A percentile compares a stretch with the other conserved stretches of the same genome.
These are phyloP conservation scores for Scedosporium aurantiacum DNA, from an alignment of 2,329 filamentous ascomycete genomes.

Conservation along the genomic window DNA sequence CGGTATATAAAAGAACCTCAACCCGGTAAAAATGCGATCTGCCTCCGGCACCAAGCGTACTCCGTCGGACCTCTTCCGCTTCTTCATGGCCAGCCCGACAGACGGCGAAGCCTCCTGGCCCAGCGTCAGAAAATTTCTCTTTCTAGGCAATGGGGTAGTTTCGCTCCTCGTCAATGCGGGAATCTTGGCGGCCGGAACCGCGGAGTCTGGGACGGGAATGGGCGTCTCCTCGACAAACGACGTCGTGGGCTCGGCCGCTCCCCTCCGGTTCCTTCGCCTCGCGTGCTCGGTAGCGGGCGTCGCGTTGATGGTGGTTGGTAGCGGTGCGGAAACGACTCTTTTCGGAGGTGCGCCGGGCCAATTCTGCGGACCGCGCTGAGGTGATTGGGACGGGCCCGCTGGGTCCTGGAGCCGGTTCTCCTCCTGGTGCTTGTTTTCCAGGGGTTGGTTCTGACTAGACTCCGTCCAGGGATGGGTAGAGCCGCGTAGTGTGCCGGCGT, in stretches of 20 bases:
- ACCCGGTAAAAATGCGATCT: conserved; percentile 46
- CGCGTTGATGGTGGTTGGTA: conserved; percentile 5
- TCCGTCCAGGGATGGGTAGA: not conserved
- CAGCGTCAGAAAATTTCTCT: conserved; percentile 8
- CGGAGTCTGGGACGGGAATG: conserved; percentile 12
- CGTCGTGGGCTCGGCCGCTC: conserved; percentile 3
- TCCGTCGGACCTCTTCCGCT: conserved; percentile 15
- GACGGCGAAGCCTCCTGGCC: not conserved
- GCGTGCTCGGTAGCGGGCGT: not conserved
- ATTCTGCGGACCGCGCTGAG: conserved; percentile 15
- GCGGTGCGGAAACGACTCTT: conserved; percentile 4
- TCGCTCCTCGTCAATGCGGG: conserved; percentile 14
- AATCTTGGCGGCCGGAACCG: not conserved
- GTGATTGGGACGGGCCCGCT: not conserved
- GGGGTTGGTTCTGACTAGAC: not conserved
- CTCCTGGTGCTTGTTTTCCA: too few species aligned
- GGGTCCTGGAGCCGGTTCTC: not conserved
- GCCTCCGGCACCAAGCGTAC: conserved; percentile 37
- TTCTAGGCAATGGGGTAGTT: conserved; percentile 19
- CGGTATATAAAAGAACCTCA: conserved; percentile 70
- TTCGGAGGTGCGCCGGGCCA: conserved; percentile 10
- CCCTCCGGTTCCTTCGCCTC: conserved; percentile 7
- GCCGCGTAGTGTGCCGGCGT: not conserved
- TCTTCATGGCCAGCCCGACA: conserved; percentile 9
- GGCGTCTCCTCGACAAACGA: conserved; percentile 21